Evolutionary conservation across 2,329 filamentous ascomycete species (phyloP), one percentile per base, ranked within the genome.

Genomic region (Stachybotrys elegans): DNA sequence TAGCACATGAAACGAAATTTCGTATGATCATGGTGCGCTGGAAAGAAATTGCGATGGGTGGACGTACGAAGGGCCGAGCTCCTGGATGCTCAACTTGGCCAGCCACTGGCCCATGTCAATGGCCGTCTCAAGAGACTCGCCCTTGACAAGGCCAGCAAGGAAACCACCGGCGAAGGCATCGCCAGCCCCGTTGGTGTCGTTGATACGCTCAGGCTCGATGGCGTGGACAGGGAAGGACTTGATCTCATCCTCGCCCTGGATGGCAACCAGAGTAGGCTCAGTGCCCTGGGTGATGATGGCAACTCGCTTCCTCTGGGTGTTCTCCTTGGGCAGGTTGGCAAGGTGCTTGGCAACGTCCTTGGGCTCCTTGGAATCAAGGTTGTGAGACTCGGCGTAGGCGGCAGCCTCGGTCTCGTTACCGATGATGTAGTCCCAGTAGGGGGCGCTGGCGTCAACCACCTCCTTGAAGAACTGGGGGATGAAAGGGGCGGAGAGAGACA

Each of bases 381-480:
- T 75, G 69, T 95, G 90, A 47, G 83, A 83, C 66, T 90, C 84
- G 53, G 91, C 88, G 70, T 92, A 98, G 45, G 90, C 77, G 56
- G 83, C 80, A 40, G 91, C 92, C 74, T 98, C 93, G 53, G 88
- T 87, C 82, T 98, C 93, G 73, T 98, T 98, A 62, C 91, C 92
- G 66, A 98, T 87, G 49, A 97, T 76, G 70, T 92, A 94, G 73
- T 97, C 91, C 77, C 90, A 94, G 81, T 95, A 96, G 22, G 87
- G 86, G 43, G 89, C 76, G 43, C 87, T 85, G 58, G 83, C 83
- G 69, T 95, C 89, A 39, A 98, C 81, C 53, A 83, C 86, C 40
- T 96, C 91, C 78, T 96, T 96, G 85, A 97, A 98, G 79, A 96
- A 95, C 65, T 95, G 86, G 31, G 86, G 75, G 61, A 98, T 95